These are phyloP conservation scores for Pseudevernia furfuracea DNA, from an alignment of 495 filamentous ascomycete species.

Conservation along the genomic window DNA sequence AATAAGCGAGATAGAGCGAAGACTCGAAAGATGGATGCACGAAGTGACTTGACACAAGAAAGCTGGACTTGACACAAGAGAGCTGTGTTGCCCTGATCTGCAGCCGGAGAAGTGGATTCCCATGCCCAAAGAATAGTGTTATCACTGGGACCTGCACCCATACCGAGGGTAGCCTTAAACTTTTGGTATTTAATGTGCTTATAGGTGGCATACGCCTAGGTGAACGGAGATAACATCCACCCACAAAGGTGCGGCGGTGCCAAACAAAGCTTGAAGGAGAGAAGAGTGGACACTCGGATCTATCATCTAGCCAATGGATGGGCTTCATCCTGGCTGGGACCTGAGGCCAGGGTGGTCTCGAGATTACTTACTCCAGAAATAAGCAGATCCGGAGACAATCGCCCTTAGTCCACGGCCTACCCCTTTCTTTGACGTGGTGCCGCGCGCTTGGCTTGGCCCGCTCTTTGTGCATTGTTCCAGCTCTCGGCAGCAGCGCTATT, in stretches of 20 bases:
- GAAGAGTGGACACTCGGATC: background rate
- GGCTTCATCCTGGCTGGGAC: background rate
- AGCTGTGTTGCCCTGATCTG: background rate
- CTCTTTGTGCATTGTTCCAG: background rate
- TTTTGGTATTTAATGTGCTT: background rate
- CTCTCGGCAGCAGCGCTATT: background rate
- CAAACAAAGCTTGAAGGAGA: background rate
- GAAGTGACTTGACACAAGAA: no score
- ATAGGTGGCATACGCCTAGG: background rate
- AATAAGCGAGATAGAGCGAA: background rate
- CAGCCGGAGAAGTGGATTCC: background rate
- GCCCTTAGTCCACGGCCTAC: no score
- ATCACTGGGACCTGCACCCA: background rate
- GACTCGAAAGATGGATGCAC: background rate
- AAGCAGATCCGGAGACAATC: no score
- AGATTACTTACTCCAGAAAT: no score
- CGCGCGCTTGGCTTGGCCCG: background rate
- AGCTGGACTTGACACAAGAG: no score
- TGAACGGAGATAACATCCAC: background rate
- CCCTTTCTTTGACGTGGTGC: no score
- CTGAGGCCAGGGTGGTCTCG: background rate
- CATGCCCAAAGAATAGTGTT: background rate
- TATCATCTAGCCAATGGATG: background rate
- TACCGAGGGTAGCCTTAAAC: background rate
- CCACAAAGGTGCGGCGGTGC: no score